Evolutionary conservation across 1,284 basidiomycete species (phyloP).

Genomic region (Dichomitus squalens): DNA sequence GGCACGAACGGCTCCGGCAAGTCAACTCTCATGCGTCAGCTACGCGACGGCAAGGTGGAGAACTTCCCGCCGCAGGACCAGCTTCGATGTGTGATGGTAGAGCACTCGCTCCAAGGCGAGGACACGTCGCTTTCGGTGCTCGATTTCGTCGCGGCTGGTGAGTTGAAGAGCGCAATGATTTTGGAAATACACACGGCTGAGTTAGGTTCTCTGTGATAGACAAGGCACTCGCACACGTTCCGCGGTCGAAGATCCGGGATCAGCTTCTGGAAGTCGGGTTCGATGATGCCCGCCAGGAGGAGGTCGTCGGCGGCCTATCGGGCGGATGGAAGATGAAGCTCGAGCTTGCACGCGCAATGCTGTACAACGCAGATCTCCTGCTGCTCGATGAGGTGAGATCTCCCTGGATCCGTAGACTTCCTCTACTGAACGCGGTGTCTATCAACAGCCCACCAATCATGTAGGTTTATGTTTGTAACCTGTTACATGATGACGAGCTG

Average conservation of each 20-base stretch:
- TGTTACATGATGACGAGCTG: slow-evolving; percentile 16
- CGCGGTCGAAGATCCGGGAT: slow-evolving; percentile 71
- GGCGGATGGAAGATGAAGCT: slow-evolving; percentile 99
- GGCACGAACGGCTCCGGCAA: slow-evolving; percentile 97
- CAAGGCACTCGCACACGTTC: slow-evolving; percentile 57
- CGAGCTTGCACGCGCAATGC: slow-evolving; percentile 91
- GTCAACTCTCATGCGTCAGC: slow-evolving; percentile 94
- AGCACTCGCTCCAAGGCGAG: slow-evolving; percentile 94
- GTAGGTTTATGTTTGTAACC: slow-evolving; percentile 46
- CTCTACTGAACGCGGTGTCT: slow-evolving; percentile 19
- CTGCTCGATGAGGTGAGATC: slow-evolving; percentile 78
- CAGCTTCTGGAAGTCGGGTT: slow-evolving; percentile 91
- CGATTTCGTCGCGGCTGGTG: slow-evolving; percentile 87
- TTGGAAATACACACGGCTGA: not conserved
- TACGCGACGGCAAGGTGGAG: slow-evolving; percentile 94
- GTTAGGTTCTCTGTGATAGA: slow-evolving; percentile 41
- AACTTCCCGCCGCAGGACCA: slow-evolving; percentile 92
- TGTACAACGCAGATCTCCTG: slow-evolving; percentile 94
- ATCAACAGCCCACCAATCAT: slow-evolving; percentile 85
- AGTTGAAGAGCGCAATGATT: slow-evolving; percentile 24
- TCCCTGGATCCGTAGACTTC: not conserved
- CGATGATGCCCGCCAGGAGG: slow-evolving; percentile 83
- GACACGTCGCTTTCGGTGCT: slow-evolving; percentile 81
- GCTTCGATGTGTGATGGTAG: slow-evolving; percentile 92
- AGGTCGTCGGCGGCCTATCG: slow-evolving; percentile 88